Evolutionary conservation across 352 stramenopile species (phyloP).

Genomic region (Phytophthora niederhauseri): DNA sequence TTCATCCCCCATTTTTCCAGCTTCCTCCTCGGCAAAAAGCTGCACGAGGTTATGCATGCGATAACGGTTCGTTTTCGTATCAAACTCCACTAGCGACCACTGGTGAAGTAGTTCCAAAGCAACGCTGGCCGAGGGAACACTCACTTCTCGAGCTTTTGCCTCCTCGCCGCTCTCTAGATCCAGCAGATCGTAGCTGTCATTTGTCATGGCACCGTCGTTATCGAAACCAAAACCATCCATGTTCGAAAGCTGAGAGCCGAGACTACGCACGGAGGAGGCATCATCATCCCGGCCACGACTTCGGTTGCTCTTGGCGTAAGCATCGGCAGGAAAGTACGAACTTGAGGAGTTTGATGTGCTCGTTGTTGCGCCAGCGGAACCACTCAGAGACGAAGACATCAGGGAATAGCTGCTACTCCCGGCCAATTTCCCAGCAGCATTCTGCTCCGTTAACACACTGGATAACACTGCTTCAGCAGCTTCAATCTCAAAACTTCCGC

Average conservation of each 20-base stretch:
- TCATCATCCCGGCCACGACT: constrained; percentile 55
- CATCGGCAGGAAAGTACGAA: constrained; percentile 58
- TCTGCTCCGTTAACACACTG: constrained; percentile 39
- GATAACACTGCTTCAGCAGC: constrained; percentile 74
- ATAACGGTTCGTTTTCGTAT: constrained; percentile 70
- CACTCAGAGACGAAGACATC: constrained; percentile 35
- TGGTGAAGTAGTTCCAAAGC: constrained; percentile 72
- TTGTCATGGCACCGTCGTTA: constrained; percentile 83
- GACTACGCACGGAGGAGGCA: constrained; percentile 53
- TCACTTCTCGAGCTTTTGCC: constrained; percentile 50
- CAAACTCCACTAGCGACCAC: constrained; percentile 85
- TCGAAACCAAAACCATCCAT: constrained; percentile 79
- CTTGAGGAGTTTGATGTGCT: constrained; percentile 17
- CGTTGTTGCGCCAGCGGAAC: constrained; percentile 15
- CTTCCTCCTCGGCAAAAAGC: constrained; percentile 85
- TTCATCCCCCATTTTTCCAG: constrained; percentile 57
- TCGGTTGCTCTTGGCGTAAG: constrained; percentile 49
- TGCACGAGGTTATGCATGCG: constrained; percentile 87
- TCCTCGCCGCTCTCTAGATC: constrained; percentile 78
- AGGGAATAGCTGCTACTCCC: constrained; percentile 24
- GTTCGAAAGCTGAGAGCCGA: constrained; percentile 68
- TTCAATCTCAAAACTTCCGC: constrained; percentile 74
- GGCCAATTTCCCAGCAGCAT: constrained; percentile 19
- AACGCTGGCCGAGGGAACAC: constrained; percentile 53
- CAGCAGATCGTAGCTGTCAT: constrained; percentile 76